phyloP scores from a whole-genome alignment of 2,329 filamentous ascomycete genomes.

The Xylariaceae sp. region DNA sequence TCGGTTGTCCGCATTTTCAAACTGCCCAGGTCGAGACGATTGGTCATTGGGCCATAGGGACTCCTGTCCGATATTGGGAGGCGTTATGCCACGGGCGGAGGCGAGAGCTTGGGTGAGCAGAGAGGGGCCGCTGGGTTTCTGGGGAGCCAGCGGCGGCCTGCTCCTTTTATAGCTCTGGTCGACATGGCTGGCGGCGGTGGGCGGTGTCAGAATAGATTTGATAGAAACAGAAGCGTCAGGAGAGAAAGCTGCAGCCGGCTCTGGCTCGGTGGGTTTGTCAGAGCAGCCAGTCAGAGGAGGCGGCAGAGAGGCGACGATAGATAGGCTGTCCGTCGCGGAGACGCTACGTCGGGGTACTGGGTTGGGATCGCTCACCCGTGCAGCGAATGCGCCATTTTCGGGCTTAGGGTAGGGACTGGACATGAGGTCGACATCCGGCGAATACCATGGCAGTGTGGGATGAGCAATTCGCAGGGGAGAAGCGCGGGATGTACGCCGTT shows the following conservation, averaged over 20 bases:
- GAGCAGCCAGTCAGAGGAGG: slow-evolving; percentile 17
- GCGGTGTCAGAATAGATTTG: slow-evolving; percentile 14
- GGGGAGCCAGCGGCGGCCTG: slow-evolving; percentile 32
- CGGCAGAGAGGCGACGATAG: no score
- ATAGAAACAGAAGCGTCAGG: slow-evolving; percentile 8
- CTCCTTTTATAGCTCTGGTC: slow-evolving; percentile 40
- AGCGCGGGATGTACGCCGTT: no score
- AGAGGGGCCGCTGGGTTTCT: slow-evolving; percentile 43
- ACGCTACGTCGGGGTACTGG: slow-evolving; percentile 16
- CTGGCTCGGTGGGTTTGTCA: slow-evolving; percentile 11
- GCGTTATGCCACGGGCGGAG: slow-evolving; percentile 46
- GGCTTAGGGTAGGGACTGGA: slow-evolving; percentile 41
- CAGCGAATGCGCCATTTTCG: slow-evolving; percentile 47
- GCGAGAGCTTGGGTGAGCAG: slow-evolving; percentile 51
- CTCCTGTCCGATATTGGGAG: slow-evolving; percentile 18
- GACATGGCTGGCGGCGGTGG: slow-evolving; percentile 23
- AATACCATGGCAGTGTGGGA: slow-evolving; percentile 21
- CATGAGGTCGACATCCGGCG: slow-evolving; percentile 52
- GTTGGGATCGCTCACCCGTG: slow-evolving; percentile 20
- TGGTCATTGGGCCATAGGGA: slow-evolving; percentile 12
- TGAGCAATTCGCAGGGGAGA: slow-evolving; percentile 15
- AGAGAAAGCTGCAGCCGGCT: slow-evolving; percentile 10
- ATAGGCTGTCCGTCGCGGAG: slow-evolving; percentile 20
- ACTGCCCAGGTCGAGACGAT: slow-evolving; percentile 11
- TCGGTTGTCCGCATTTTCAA: slow-evolving; percentile 14